Conservation (phyloP, 176 grass and related monocot genomes). For the Juncus effusus region DNA sequence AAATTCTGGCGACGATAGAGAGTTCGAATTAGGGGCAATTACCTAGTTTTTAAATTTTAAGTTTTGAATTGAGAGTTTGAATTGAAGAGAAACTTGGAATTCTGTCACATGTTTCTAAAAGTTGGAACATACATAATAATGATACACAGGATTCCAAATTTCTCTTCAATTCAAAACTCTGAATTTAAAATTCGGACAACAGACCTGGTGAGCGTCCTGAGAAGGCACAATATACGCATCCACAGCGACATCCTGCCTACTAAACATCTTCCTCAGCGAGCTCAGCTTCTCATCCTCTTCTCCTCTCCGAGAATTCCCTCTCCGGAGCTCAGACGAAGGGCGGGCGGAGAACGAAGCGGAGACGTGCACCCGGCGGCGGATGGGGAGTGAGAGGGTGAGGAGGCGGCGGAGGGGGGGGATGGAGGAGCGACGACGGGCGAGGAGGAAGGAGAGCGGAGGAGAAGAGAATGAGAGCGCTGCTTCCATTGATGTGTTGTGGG, state of each 20-base stretch:
- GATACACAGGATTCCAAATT: neutral
- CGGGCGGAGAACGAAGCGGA: slow-evolving; percentile 44
- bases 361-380: slow-evolving; percentile 14
- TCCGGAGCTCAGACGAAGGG: slow-evolving; percentile 68
- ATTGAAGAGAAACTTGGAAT: no score
- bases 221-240: slow-evolving; percentile 94
- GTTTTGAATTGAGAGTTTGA: no score
- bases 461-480: slow-evolving; percentile 6
- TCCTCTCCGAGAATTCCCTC: neutral
- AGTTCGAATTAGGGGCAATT: no score
- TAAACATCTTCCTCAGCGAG: slow-evolving; percentile 58
- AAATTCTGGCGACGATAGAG: no score
- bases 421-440: slow-evolving; percentile 7
- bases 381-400: slow-evolving; percentile 18
- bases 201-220: slow-evolving; percentile 91
- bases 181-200: neutral
- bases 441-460: slow-evolving; percentile 24
- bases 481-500: slow-evolving; percentile 25
- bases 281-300: slow-evolving; percentile 61
- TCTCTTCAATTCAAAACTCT: neutral
- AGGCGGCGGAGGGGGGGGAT: slow-evolving; percentile 26
- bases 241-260: slow-evolving; percentile 56
- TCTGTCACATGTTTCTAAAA: no score
- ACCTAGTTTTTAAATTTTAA: no score
- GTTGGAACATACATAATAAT: no score